Conservation (phyloP, 1,139 yeast species). For the Blastobotrys indianensis region DNA sequence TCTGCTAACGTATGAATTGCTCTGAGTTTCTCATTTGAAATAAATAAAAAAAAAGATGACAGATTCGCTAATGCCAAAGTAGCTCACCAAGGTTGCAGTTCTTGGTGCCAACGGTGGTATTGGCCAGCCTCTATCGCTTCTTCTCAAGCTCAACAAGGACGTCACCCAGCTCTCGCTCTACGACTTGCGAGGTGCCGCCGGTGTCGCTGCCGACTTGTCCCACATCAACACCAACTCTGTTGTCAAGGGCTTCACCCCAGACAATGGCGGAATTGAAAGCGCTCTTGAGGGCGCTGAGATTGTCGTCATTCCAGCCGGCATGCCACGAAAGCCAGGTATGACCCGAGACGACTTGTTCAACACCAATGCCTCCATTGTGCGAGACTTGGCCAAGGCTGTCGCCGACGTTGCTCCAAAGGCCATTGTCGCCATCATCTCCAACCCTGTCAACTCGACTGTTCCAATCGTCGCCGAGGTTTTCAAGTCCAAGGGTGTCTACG, state of each 20-base stretch:
- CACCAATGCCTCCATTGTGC: constrained; percentile 87
- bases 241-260: constrained; percentile 67
- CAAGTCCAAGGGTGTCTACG: constrained; percentile 66
- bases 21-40: too few relatives aligned
- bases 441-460: constrained; percentile 94
- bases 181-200: constrained; percentile 87
- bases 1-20: constrained; percentile 39
- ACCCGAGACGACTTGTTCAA: constrained; percentile 92
- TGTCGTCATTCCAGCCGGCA: constrained; percentile 91
- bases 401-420: constrained; percentile 73
- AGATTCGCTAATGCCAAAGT: not conserved
- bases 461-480: constrained; percentile 87
- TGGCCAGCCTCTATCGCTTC: constrained; percentile 88
- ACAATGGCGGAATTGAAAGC: constrained; percentile 43
- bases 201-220: constrained; percentile 87
- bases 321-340: constrained; percentile 98
- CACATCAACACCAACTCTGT: constrained; percentile 81
- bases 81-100: constrained; percentile 30
- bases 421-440: constrained; percentile 72
- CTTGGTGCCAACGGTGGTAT: constrained; percentile 49
- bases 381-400: constrained; percentile 74
- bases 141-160: constrained; percentile 62
- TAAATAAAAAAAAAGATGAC: too few relatives aligned
- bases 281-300: constrained; percentile 71
- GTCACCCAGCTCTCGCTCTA: constrained; percentile 64